Conservation (phyloP, 2,329 filamentous ascomycete genomes). For the Cryoendolithus antarcticus region DNA sequence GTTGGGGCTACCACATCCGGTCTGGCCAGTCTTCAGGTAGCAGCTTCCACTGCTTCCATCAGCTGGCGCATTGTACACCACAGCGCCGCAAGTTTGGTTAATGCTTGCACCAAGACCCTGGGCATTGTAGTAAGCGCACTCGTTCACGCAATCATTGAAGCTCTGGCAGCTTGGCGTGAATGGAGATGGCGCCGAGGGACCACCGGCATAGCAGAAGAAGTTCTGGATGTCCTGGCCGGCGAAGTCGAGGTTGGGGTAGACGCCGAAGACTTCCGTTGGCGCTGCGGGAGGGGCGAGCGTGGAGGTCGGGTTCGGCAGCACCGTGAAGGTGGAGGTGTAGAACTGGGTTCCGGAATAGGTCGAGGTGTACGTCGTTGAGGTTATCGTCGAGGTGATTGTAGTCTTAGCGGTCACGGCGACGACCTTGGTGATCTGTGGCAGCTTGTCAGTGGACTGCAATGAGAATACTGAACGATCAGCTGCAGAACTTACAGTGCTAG, state of each 20-base stretch:
- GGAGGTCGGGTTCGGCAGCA: slow-evolving; percentile 1
- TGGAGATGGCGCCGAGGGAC: neutral
- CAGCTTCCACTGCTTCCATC: slow-evolving; percentile 1
- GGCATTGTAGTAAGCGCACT: slow-evolving; percentile 4
- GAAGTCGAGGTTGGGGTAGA: slow-evolving; percentile 3
- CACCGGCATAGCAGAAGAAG: slow-evolving; percentile 3
- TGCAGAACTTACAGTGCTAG: neutral
- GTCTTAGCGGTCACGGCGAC: slow-evolving; percentile 1
- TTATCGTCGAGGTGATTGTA: slow-evolving; percentile 1
- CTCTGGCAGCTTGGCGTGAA: slow-evolving; percentile 1
- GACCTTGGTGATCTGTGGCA: slow-evolving; percentile 2
- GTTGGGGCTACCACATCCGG: slow-evolving; percentile 2
- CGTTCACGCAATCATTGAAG: slow-evolving; percentile 4
- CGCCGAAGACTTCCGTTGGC: slow-evolving; percentile 1
- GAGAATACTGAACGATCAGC: neutral
- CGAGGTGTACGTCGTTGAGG: neutral
- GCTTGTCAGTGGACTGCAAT: neutral
- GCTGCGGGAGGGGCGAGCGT: neutral
- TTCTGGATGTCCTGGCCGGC: slow-evolving; percentile 2
- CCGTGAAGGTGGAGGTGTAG: slow-evolving; percentile 5
- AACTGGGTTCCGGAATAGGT: slow-evolving; percentile 3
- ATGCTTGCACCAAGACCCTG: neutral
- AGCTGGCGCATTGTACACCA: slow-evolving; percentile 3
- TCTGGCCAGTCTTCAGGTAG: slow-evolving; percentile 1
- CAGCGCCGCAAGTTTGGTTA: slow-evolving; percentile 1